A percentile compares a stretch with the other conserved stretches of the same genome.
Evolutionary conservation across 441 rosid species (phyloP).

Genomic region (Francoa sonchifolia): DNA sequence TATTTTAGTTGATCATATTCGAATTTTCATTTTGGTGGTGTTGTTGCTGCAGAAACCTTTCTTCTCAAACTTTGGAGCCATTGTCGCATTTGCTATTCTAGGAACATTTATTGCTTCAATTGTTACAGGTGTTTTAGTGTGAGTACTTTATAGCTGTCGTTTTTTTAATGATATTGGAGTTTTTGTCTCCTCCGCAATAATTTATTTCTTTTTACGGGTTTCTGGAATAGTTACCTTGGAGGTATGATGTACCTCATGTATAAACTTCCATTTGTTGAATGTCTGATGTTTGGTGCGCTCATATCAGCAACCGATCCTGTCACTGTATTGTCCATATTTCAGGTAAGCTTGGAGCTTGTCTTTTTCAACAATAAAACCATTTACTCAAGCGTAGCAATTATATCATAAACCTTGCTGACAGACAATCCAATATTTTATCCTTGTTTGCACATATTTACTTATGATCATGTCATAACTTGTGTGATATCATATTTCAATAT

Average conservation of each 20-base stretch:
- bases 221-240: constrained; percentile 64
- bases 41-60: constrained; percentile 72
- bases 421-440: no score
- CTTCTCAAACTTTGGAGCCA: constrained; percentile 94
- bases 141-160: constrained; percentile 28
- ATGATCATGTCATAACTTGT: no score
- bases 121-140: constrained; percentile 85
- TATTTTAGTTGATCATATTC: neutral
- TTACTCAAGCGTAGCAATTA: no score
- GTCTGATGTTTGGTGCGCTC: constrained; percentile 94
- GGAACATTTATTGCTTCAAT: constrained; percentile 83
- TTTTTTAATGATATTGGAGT: neutral
- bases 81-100: constrained; percentile 75
- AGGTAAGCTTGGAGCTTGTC: constrained; percentile 54
- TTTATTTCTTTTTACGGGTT: constrained; percentile 9
- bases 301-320: constrained; percentile 99
- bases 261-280: constrained; percentile 80
- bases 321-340: constrained; percentile 90
- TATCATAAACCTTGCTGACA: no score
- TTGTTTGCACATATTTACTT: no score
- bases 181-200: neutral
- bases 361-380: no score
- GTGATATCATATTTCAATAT: no score
- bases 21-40: neutral
- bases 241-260: constrained; percentile 74